A percentile compares a stretch with the other conserved stretches of the same genome.
Evolutionary conservation across 179 eudicot genomes (phyloP).

Genomic region (Beta macrorhiza): DNA sequence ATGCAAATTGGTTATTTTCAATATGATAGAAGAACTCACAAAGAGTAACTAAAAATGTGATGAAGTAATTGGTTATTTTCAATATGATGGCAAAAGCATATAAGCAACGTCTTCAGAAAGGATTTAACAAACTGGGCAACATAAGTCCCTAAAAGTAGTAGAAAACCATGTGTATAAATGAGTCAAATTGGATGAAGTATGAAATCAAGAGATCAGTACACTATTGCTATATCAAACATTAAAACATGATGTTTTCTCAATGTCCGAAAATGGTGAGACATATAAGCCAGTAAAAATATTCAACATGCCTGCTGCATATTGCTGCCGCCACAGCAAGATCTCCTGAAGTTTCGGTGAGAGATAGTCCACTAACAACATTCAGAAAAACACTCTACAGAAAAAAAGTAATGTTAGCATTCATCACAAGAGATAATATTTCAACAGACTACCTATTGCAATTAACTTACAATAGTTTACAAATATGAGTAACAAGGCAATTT

Average conservation of each 20-base stretch:
- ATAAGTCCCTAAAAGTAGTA: neutral
- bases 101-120: neutral
- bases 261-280: neutral
- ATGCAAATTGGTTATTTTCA: conserved; percentile 19
- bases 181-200: neutral
- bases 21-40: too few species aligned
- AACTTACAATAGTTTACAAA: neutral
- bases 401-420: conserved; percentile 4
- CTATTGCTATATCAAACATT: neutral
- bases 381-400: conserved; percentile 59
- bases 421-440: neutral
- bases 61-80: too few species aligned
- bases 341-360: conserved; percentile 78
- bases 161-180: neutral
- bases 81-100: neutral
- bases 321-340: conserved; percentile 98
- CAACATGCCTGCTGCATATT: conserved; percentile 90
- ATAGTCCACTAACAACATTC: conserved; percentile 78
- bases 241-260: neutral
- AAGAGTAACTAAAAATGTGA: too few species aligned
- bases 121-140: neutral
- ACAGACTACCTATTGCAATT: neutral
- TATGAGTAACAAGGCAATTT: neutral
- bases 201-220: neutral
- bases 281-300: conserved; percentile 6